These are phyloP conservation scores for Diospyros kaki DNA, from an alignment of 148 eudicot genomes.

Conservation along the genomic window DNA sequence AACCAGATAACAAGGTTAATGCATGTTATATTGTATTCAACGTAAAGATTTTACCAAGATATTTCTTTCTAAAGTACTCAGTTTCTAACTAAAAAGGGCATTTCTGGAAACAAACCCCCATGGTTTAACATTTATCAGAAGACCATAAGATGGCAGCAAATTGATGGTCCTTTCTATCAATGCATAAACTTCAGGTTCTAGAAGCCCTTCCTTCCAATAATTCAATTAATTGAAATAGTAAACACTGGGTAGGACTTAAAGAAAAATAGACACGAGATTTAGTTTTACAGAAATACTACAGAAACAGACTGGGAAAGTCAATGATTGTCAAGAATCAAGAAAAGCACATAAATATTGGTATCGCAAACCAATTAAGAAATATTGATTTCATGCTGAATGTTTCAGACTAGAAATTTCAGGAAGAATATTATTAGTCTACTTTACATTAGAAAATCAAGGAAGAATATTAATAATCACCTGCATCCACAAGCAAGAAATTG, in stretches of 20 bases:
- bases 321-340: no score
- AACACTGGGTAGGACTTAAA: background rate
- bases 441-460: constrained; percentile 4
- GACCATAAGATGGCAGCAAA: background rate
- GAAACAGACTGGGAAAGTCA: background rate
- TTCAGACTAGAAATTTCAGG: background rate
- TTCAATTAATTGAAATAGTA: background rate
- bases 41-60: background rate
- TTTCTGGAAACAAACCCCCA: background rate
- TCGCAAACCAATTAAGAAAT: background rate
- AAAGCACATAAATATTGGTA: background rate
- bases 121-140: background rate
- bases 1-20: background rate
- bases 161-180: background rate
- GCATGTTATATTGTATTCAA: background rate
- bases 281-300: background rate
- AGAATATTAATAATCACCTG: constrained; percentile 51
- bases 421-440: background rate
- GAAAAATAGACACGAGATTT: background rate
- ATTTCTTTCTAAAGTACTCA: background rate
- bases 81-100: background rate
- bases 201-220: background rate
- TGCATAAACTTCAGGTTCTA: background rate
- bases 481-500: constrained; percentile 94
- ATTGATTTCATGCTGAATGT: background rate